phyloP scores from a whole-genome alignment of 2,329 filamentous ascomycete genomes.

The Sporothrix mexicana region DNA sequence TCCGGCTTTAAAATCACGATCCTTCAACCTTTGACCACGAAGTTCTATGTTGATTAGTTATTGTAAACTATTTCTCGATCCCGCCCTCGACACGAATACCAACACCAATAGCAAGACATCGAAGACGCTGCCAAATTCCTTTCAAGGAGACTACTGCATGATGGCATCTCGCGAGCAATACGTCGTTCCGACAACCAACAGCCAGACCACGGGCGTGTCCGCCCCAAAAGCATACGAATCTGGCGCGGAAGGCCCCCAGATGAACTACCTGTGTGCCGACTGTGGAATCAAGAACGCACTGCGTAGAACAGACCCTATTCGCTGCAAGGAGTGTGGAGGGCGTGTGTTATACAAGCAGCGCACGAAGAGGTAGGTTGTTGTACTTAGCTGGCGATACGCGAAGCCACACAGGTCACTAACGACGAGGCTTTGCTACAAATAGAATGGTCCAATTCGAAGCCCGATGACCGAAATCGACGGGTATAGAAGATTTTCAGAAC shows the following conservation, averaged over 20 bases:
- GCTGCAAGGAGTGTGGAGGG: constrained; percentile 92
- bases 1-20: too few relatives aligned
- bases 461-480: constrained; percentile 59
- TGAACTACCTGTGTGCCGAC: constrained; percentile 80
- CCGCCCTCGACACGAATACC: not conserved
- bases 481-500: too few relatives aligned
- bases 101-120: not conserved
- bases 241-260: constrained; percentile 56
- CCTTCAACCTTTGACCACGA: too few relatives aligned
- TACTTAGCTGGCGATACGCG: too few relatives aligned
- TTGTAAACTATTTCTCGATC: not conserved
- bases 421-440: not conserved
- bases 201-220: constrained; percentile 50
- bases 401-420: too few relatives aligned
- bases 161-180: constrained; percentile 74
- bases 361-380: constrained; percentile 76
- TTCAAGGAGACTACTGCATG: too few relatives aligned
- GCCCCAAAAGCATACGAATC: constrained; percentile 41
- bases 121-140: too few relatives aligned
- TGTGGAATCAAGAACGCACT: constrained; percentile 79
- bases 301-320: constrained; percentile 78
- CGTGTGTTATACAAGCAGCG: constrained; percentile 97
- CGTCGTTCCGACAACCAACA: constrained; percentile 66
- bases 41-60: too few relatives aligned
- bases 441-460: constrained; percentile 99